A percentile compares a stretch with the other conserved stretches of the same genome.
phyloP scores from a whole-genome alignment of 192 early-diverging fungal genomes.

The Phycomyces blakesleeanus region DNA sequence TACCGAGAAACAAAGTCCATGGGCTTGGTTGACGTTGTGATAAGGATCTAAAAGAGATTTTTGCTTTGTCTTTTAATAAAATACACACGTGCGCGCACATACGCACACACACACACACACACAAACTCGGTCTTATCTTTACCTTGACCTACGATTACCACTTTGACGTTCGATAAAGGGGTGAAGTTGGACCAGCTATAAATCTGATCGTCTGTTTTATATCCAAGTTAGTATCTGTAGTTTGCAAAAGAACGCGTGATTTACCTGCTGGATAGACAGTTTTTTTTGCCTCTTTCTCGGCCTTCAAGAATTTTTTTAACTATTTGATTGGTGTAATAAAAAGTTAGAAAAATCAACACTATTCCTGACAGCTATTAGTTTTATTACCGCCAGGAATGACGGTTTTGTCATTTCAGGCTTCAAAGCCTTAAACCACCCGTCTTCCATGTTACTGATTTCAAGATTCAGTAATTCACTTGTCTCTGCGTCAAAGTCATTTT shows the following conservation, averaged over 20 bases:
- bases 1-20: constrained; percentile 92
- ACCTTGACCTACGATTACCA: constrained; percentile 95
- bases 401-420: constrained; percentile 55
- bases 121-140: constrained; percentile 19
- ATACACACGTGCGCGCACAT: background rate
- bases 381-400: constrained; percentile 53
- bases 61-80: no score
- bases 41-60: constrained; percentile 67
- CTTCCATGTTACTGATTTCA: constrained; percentile 68
- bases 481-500: background rate
- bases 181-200: constrained; percentile 84
- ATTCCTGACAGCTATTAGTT: background rate
- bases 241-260: background rate
- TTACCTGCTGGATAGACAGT: constrained; percentile 68
- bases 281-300: constrained; percentile 48
- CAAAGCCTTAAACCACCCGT: constrained; percentile 69
- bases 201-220: constrained; percentile 49
- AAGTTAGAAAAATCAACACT: background rate
- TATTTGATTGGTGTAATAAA: constrained; percentile 35
- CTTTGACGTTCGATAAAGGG: constrained; percentile 62
- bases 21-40: constrained; percentile 68
- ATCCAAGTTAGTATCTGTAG: background rate
- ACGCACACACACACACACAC: background rate
- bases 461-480: constrained; percentile 31
- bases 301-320: constrained; percentile 68